Conservation (phyloP, 2,329 filamentous ascomycete species). For the Diplodia sapinea region DNA sequence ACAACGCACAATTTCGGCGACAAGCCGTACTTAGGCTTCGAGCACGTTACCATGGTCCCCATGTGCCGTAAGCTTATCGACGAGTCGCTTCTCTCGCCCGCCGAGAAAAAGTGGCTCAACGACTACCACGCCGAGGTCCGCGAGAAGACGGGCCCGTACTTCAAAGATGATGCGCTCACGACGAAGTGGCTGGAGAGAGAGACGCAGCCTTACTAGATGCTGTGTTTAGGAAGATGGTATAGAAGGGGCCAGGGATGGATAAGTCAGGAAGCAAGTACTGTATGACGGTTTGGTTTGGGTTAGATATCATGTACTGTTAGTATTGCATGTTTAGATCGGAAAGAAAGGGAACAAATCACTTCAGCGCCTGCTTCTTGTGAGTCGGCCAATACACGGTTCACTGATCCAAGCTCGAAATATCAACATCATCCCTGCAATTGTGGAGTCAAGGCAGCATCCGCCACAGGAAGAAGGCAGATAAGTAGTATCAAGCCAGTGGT, state of each 20-base stretch:
- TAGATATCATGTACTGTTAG: conserved; percentile 24
- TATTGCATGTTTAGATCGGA: conserved; percentile 11
- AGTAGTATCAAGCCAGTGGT: too few species aligned
- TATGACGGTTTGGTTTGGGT: neutral
- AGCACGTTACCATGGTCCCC: conserved; percentile 96
- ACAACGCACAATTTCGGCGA: conserved; percentile 89
- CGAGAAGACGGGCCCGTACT: conserved; percentile 79
- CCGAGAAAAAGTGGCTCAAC: conserved; percentile 87
- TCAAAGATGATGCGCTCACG: conserved; percentile 73
- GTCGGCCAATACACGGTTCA: too few species aligned
- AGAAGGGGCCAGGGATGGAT: neutral
- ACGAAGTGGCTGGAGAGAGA: conserved; percentile 85
- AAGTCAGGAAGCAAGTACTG: neutral
- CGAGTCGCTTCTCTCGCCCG: conserved; percentile 68
- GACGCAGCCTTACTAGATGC: conserved; percentile 67
- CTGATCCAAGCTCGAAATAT: too few species aligned
- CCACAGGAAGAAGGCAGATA: too few species aligned
- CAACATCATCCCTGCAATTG: too few species aligned
- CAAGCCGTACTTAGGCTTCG: conserved; percentile 92
- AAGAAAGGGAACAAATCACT: neutral
- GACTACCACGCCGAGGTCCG: conserved; percentile 80
- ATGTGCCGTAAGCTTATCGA: conserved; percentile 92
- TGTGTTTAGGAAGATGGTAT: neutral
- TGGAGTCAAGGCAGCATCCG: too few species aligned
- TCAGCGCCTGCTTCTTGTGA: neutral